Conservation (phyloP, 345 rosid genomes). For the Citrus medica region DNA sequence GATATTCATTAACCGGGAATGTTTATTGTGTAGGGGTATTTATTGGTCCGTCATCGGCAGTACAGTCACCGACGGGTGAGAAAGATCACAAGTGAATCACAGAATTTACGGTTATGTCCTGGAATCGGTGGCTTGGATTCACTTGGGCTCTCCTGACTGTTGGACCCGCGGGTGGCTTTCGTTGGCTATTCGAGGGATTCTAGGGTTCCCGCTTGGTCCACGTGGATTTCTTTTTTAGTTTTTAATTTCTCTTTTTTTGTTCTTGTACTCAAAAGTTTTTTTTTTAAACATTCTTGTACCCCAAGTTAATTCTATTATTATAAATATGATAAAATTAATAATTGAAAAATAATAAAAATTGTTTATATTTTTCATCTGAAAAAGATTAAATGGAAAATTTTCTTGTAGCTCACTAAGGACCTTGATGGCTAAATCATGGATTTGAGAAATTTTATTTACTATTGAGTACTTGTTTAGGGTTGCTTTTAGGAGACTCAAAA, state of each 20-base stretch:
- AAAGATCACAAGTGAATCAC: background rate
- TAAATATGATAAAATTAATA: no score
- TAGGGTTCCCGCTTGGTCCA: constrained; percentile 3
- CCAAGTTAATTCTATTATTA: no score
- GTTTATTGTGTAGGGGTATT: background rate
- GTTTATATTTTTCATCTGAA: no score
- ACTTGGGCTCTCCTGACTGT: background rate
- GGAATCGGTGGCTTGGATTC: background rate
- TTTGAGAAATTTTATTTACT: no score
- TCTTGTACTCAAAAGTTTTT: background rate
- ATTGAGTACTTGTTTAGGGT: accelerated
- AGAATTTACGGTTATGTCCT: background rate
- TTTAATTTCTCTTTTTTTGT: background rate
- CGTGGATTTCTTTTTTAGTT: background rate
- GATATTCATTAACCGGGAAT: background rate
- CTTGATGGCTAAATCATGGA: no score
- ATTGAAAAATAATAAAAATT: no score
- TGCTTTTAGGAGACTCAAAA: no score
- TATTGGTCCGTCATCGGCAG: background rate
- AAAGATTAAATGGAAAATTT: no score
- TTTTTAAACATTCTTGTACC: no score
- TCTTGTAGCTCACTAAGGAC: no score
- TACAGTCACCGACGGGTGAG: background rate
- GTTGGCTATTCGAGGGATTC: background rate
- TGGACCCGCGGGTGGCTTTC: background rate